Evolutionary conservation across 306 rosid genomes (phyloP).

Genomic region (Alnus rubra): DNA sequence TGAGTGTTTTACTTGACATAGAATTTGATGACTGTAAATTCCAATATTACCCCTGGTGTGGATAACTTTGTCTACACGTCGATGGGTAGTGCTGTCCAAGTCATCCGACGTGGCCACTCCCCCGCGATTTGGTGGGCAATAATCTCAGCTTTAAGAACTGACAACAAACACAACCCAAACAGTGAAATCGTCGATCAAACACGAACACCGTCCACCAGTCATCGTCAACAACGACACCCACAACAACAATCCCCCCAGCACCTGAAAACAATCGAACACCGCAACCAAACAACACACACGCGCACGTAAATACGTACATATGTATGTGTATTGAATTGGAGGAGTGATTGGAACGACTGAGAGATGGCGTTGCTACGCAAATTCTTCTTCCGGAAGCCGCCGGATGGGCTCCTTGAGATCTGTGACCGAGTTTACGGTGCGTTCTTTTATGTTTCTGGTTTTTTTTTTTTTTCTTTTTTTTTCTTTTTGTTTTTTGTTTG

Average conservation of each 20-base stretch:
- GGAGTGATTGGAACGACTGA: constrained; percentile 20
- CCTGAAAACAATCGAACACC: neutral
- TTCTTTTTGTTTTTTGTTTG: neutral
- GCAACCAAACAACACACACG: neutral
- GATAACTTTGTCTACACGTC: neutral
- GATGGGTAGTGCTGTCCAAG: neutral
- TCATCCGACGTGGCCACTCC: neutral
- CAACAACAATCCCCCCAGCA: neutral
- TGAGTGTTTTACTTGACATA: too few species aligned
- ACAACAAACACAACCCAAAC: too few species aligned
- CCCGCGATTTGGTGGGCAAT: neutral
- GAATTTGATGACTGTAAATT: too few species aligned
- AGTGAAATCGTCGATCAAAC: neutral
- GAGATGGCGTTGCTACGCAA: constrained; percentile 74
- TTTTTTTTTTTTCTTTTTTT: too few species aligned
- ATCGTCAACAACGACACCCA: neutral
- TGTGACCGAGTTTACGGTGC: constrained; percentile 87
- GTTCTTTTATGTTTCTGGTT: neutral
- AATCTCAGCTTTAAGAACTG: neutral
- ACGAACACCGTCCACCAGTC: neutral
- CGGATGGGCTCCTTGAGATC: constrained; percentile 92
- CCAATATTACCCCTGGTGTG: neutral
- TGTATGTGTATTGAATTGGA: neutral
- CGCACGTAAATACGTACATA: neutral
- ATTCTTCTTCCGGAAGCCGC: constrained; percentile 89